Percentiles rank a stretch among this genome's conserved stretches.
Evolutionary conservation across 371 early-diverging fungal species (phyloP).

Genomic region (Gilbertella persicaria): DNA sequence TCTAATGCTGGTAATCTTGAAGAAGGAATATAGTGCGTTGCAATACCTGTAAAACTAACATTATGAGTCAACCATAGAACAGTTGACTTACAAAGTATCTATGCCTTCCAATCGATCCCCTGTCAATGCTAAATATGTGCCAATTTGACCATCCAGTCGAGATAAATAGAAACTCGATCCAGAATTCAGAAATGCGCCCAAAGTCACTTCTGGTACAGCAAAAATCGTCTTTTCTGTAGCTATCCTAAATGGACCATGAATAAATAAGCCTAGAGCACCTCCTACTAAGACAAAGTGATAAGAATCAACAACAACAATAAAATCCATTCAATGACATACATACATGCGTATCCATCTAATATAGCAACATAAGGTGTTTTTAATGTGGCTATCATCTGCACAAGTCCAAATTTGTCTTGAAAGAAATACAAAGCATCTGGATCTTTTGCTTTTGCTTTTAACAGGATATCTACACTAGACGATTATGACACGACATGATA

Average conservation of each 20-base stretch:
- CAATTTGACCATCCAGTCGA: constrained; percentile 89
- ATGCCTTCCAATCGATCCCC: constrained; percentile 82
- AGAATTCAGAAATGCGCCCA: constrained; percentile 94
- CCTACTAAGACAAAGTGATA: constrained; percentile 71
- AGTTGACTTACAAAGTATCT: constrained; percentile 77
- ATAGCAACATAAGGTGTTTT: constrained; percentile 88
- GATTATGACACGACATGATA: constrained; percentile 8
- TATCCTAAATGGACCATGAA: constrained; percentile 90
- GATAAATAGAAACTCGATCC: constrained; percentile 94
- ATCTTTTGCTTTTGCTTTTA: constrained; percentile 43
- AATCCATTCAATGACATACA: constrained; percentile 3
- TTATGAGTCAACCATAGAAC: background rate
- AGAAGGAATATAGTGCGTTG: constrained; percentile 94
- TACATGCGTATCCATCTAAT: constrained; percentile 44
- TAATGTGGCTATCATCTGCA: constrained; percentile 87
- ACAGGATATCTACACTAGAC: constrained; percentile 28
- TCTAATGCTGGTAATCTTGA: constrained; percentile 80
- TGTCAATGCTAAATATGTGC: constrained; percentile 91
- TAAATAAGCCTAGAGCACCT: constrained; percentile 93
- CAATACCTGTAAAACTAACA: constrained; percentile 85
- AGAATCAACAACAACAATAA: background rate
- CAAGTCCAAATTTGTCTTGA: constrained; percentile 87
- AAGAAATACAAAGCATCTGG: constrained; percentile 80
- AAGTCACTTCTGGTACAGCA: constrained; percentile 92
- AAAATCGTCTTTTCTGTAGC: constrained; percentile 86